Evolutionary conservation across 345 rosid genomes (phyloP), one percentile per base, ranked within the genome.

Genomic region (Nasturtium officinale): DNA sequence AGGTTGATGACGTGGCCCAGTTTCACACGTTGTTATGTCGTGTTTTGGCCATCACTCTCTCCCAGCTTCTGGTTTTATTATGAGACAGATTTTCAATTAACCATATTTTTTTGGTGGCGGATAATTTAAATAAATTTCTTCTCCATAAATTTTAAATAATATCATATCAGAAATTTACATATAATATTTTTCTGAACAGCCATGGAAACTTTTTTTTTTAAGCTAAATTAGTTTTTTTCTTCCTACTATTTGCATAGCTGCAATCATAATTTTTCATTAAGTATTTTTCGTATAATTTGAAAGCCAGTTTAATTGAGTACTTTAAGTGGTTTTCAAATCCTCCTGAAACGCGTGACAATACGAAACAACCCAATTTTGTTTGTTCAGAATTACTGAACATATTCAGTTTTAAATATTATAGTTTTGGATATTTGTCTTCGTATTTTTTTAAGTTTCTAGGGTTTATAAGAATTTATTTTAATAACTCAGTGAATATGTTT

Each of bases 1-100:
- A 42, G 32, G 52, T 25, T 75, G 26, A 46, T 80, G 81, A 84
- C 85, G 87, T 78, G 84, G 76, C 53, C 23, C 18, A 68, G 42
- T 79, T 13, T 50, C 80, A 25, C 72, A 66, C 82, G 78, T 77
- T 42, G 74, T 80, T 61, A 16, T 57, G 71, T 53, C 63, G 69
- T 61, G 69, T 75, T 54, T 60, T 46, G 53, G 52, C 75, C 82
- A 56, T 74, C 66, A 47, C 59, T 26, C 71, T 29, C 58, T 77
- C 77, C 37, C 45, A 76, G 28, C 60, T 69, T 32, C 65, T 68
- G 9, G 5, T 63, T 69, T 50, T 15, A 55, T 57, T 53, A 30
- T 29, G 29, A 5, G 15, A 47, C 16, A 60, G 37, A 48, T 18
- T 69, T 68, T 69, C 12, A 69, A 69, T 38, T 57, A 33, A 16